Conservation (phyloP, 495 filamentous ascomycete species). For the Bacidia gigantensis region DNA sequence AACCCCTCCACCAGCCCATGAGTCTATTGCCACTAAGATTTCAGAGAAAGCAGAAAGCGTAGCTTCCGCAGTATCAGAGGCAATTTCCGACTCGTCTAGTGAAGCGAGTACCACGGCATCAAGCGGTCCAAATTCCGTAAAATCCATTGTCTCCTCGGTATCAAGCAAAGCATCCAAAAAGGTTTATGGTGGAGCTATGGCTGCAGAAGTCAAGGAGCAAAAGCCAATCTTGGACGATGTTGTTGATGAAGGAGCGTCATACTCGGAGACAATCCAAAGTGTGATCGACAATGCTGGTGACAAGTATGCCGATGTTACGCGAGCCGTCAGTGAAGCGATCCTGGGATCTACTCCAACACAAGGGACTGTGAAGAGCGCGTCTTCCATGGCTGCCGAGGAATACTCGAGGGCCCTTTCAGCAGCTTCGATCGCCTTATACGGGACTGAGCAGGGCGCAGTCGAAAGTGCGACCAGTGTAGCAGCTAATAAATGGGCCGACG, state of each 20-base stretch:
- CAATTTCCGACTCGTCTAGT: conserved; percentile 17
- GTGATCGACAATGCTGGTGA: conserved; percentile 38
- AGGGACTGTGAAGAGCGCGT: conserved; percentile 30
- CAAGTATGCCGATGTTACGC: conserved; percentile 36
- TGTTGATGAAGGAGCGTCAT: conserved; percentile 30
- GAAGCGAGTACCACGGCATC: conserved; percentile 8
- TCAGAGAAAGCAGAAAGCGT: conserved; percentile 16
- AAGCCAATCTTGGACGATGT: conserved; percentile 41
- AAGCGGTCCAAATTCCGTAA: conserved; percentile 14
- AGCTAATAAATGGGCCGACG: conserved; percentile 42
- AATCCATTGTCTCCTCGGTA: conserved; percentile 20
- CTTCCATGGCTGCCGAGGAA: conserved; percentile 38
- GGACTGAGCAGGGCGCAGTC: conserved; percentile 35
- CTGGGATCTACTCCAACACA: conserved; percentile 28
- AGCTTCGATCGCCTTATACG: conserved; percentile 45
- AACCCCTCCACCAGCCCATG: conserved; percentile 17
- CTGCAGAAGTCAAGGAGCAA: conserved; percentile 34
- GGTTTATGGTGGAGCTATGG: conserved; percentile 40
- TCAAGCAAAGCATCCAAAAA: conserved; percentile 27
- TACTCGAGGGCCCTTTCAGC: conserved; percentile 43
- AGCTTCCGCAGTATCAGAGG: conserved; percentile 17
- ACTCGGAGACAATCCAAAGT: conserved; percentile 37
- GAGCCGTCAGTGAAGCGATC: conserved; percentile 40
- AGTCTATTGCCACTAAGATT: conserved; percentile 17
- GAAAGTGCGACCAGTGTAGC: conserved; percentile 39